Conservation (phyloP, 2,329 filamentous ascomycete species). For the Pseudogymnoascus destructans region DNA sequence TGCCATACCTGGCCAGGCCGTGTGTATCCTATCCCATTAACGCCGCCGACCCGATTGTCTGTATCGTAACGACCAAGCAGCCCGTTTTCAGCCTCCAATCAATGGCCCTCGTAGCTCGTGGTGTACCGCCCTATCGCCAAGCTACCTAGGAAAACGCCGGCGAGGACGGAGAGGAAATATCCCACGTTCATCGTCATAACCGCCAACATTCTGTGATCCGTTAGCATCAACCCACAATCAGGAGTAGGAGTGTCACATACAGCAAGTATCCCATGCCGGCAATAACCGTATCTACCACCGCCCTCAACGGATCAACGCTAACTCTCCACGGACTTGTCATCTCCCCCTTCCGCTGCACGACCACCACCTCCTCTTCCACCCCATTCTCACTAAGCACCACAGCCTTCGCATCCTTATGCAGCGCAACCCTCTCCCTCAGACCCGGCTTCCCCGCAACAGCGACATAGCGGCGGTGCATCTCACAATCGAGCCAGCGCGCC, state of each 20-base stretch:
- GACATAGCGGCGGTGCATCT: slow-evolving; percentile 64
- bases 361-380: slow-evolving; percentile 64
- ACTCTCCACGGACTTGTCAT: slow-evolving; percentile 62
- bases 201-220: slow-evolving; percentile 60
- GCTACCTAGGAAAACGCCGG: slow-evolving; percentile 73
- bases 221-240: slow-evolving; percentile 11
- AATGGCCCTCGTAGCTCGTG: slow-evolving; percentile 9
- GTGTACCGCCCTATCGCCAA: slow-evolving; percentile 32
- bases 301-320: slow-evolving; percentile 63
- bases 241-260: slow-evolving; percentile 40
- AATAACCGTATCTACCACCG: slow-evolving; percentile 55
- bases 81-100: neutral
- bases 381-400: slow-evolving; percentile 63
- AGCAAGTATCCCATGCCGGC: slow-evolving; percentile 73
- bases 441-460: slow-evolving; percentile 52
- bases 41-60: neutral
- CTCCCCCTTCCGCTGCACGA: slow-evolving; percentile 47
- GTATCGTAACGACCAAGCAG: slow-evolving; percentile 1
- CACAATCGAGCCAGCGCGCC: slow-evolving; percentile 53
- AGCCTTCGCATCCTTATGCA: slow-evolving; percentile 40
- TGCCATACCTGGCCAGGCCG: neutral
- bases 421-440: slow-evolving; percentile 31
- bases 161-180: slow-evolving; percentile 71
- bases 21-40: neutral
- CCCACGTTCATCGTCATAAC: slow-evolving; percentile 85